Percentiles rank a stretch among this genome's conserved stretches.
Evolutionary conservation across 192 early-diverging fungal species (phyloP).

Genomic region (Rhizophagus sp.): DNA sequence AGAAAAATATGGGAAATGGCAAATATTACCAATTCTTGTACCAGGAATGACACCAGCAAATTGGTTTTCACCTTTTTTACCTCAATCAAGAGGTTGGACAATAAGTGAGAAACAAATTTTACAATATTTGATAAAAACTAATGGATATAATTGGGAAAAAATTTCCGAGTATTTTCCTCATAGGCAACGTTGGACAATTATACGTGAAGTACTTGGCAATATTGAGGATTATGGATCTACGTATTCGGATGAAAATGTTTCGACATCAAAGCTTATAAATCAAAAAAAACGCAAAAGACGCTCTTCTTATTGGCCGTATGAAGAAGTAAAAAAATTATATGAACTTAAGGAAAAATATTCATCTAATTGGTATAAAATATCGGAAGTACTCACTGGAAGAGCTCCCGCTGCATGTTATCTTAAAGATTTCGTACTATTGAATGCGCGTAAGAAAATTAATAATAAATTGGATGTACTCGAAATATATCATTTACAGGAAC

Average conservation of each 20-base stretch:
- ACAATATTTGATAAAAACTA: background rate
- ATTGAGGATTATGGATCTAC: background rate
- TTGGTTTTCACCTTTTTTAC: background rate
- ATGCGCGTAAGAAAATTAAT: background rate
- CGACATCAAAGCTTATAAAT: background rate
- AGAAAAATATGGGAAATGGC: slow-evolving; percentile 9
- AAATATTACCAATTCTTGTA: slow-evolving; percentile 7
- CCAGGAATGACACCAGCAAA: background rate
- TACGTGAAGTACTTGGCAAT: background rate
- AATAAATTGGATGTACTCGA: background rate
- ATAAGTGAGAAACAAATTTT: background rate
- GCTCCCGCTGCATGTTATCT: background rate
- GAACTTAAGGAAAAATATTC: background rate
- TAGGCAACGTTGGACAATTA: background rate
- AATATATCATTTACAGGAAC: background rate
- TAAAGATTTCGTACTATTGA: background rate
- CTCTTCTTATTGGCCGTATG: background rate
- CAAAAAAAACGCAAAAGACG: background rate
- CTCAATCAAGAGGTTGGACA: background rate
- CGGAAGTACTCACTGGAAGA: background rate
- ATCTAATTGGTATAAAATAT: slow-evolving; percentile 13
- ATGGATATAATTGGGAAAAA: slow-evolving; percentile 1
- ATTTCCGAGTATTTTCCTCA: slow-evolving; percentile 10
- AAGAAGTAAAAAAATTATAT: slow-evolving; percentile 2
- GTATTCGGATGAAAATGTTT: background rate